Evolutionary conservation across 2,329 filamentous ascomycete genomes (phyloP).

Genomic region (Alternaria sp.): DNA sequence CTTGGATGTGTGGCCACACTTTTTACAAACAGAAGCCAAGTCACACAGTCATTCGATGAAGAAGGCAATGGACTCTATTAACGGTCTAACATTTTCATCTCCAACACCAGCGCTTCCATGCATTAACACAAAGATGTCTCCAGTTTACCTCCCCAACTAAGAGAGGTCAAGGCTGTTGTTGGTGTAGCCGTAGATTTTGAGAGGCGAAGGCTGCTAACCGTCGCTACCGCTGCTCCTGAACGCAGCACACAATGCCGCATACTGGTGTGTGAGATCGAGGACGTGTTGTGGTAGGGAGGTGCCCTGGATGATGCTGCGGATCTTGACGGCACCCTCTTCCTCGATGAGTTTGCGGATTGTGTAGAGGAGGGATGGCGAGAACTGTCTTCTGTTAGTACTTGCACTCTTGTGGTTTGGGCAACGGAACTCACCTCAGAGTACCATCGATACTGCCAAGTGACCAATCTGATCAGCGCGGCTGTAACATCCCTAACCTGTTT

Average conservation of each 20-base stretch:
- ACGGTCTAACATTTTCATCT: slow-evolving; percentile 5
- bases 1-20: not conserved
- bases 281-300: slow-evolving; percentile 93
- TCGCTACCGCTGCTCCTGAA: slow-evolving; percentile 95
- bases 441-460: slow-evolving; percentile 99
- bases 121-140: slow-evolving; percentile 17
- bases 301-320: slow-evolving; percentile 95
- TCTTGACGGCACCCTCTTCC: slow-evolving; percentile 96
- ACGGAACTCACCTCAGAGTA: slow-evolving; percentile 79
- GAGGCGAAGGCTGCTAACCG: slow-evolving; percentile 60
- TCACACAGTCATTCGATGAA: not conserved
- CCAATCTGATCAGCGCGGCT: slow-evolving; percentile 84
- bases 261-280: slow-evolving; percentile 93
- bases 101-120: slow-evolving; percentile 24
- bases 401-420: no score
- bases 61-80: slow-evolving; percentile 1
- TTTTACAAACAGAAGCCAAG: not conserved
- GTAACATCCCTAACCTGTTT: slow-evolving; percentile 84
- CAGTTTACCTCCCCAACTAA: not conserved
- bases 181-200: slow-evolving; percentile 23
- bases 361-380: slow-evolving; percentile 88
- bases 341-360: slow-evolving; percentile 93
- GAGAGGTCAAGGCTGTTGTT: slow-evolving; percentile 8
- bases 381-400: slow-evolving; percentile 57
- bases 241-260: slow-evolving; percentile 90